Base-by-base conservation (phyloP, 345 rosid species). In the Jatropha curcas region DNA sequence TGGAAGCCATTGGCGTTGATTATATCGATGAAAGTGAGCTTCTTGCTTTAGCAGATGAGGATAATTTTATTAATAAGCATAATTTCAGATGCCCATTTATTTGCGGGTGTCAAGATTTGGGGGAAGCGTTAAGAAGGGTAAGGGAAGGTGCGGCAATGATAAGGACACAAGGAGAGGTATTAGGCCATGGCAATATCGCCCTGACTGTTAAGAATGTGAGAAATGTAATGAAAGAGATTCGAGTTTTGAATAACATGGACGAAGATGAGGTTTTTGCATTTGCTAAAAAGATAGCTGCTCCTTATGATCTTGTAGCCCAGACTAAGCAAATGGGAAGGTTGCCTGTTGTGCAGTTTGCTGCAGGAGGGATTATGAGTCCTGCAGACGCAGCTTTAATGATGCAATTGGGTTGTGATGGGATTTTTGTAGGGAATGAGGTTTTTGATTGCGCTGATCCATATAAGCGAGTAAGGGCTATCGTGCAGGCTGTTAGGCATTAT, bases 61-160 rank as follows among this genome's bases (percentile, higher is more conserved):
- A 74, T 1, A 70, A 88, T 61, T 85, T 78, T 75, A 80, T 86
- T 53, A 84, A 86, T 74, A 85, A 88, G 81, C 87, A 72, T 43
- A 88, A 80, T 14, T 82, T 89, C 67, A 25, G 80, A 69, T 61
- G 60, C 28, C 90, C 89, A 7, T 84, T 89, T 34, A 68, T 83
- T 5, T 86, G 92, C 55, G 86, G 88, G 20, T 82, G 86, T 67
- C 73, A 66, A 11, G 61, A 71, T 67, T 76, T 79, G 24, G 86
- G 84, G 0, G 88, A 84, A 50, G 91, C 84, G 0, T 33, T 88
- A 67, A 80, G 84, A 76, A 59, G 95, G 61, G 80, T 85, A 72
- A 65, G 82, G 41, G 89, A 85, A 80, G 89, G 89, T 0, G 90
- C 87, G 0, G 83, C 80, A 7, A 81, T 89, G 79, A 77, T 83